A percentile compares a stretch with the other conserved stretches of the same genome.
Conservation (phyloP, 352 stramenopile species). For the Globisporangium iwayamae region DNA sequence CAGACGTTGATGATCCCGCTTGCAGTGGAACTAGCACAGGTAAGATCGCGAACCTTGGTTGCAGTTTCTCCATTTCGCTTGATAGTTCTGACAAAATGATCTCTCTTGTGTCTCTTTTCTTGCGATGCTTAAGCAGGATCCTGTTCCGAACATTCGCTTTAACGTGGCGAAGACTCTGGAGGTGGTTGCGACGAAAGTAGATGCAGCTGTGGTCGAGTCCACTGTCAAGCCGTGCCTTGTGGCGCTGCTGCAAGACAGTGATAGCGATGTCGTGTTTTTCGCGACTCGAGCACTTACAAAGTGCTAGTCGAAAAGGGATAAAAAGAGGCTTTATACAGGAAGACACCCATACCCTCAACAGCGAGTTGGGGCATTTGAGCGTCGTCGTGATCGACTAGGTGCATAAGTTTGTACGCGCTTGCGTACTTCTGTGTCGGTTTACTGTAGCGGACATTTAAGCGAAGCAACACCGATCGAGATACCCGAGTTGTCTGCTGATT, state of each 20-base stretch:
- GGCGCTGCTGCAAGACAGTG: slow-evolving; percentile 85
- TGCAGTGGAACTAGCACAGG: slow-evolving; percentile 90
- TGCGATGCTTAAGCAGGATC: slow-evolving; percentile 47
- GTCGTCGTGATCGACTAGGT: too few relatives aligned
- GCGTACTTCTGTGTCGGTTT: too few relatives aligned
- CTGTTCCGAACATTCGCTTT: slow-evolving; percentile 98
- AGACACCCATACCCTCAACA: slow-evolving; percentile 11
- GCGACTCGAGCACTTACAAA: slow-evolving; percentile 69
- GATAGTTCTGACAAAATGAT: slow-evolving; percentile 21
- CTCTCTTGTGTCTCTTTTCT: slow-evolving; percentile 9
- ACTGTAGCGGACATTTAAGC: too few relatives aligned
- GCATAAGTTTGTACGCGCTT: too few relatives aligned
- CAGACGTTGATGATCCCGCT: slow-evolving; percentile 90
- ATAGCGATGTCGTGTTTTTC: slow-evolving; percentile 95
- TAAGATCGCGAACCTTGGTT: slow-evolving; percentile 16
- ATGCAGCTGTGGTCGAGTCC: slow-evolving; percentile 45
- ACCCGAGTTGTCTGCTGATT: background rate
- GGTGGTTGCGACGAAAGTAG: slow-evolving; percentile 77
- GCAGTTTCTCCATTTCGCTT: background rate
- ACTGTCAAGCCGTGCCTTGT: slow-evolving; percentile 86
- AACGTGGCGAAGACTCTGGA: slow-evolving; percentile 97
- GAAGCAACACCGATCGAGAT: slow-evolving; percentile 1
- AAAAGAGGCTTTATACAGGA: slow-evolving; percentile 12
- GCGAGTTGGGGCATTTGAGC: background rate
- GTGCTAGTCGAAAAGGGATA: slow-evolving; percentile 33